Conservation (phyloP, 106 monocot species). For the Dendrobium huoshanense region DNA sequence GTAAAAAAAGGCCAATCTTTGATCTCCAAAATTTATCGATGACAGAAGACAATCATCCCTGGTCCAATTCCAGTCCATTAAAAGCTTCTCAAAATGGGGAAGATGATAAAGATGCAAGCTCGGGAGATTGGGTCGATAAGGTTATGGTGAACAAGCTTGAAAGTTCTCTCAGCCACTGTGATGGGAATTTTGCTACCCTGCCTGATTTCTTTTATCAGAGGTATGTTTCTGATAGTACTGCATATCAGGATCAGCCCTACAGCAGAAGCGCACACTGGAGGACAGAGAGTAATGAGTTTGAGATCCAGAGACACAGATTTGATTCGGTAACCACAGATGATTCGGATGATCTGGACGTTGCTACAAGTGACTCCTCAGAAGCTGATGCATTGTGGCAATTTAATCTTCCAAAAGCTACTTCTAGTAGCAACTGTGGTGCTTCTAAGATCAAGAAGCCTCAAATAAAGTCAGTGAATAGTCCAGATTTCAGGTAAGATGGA, state of each 20-base stretch:
- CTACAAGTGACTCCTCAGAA: constrained; percentile 90
- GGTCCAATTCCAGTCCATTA: constrained; percentile 35
- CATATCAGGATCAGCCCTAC: constrained; percentile 25
- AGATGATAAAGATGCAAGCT: constrained; percentile 42
- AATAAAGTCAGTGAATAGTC: constrained; percentile 34
- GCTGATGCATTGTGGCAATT: constrained; percentile 63
- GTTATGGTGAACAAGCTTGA: constrained; percentile 64
- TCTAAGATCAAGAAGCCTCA: constrained; percentile 64
- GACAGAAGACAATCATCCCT: constrained; percentile 39
- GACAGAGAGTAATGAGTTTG: constrained; percentile 37
- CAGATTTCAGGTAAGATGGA: constrained; percentile 51
- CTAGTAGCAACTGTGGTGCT: constrained; percentile 19
- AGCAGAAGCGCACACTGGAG: constrained; percentile 24
- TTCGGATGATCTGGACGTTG: constrained; percentile 69
- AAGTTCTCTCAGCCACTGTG: constrained; percentile 41
- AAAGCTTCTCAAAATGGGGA: constrained; percentile 23
- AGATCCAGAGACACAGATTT: constrained; percentile 31
- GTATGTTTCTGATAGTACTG: constrained; percentile 30
- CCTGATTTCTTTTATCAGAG: constrained; percentile 70
- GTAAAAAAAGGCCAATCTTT: constrained; percentile 61
- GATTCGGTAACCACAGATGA: constrained; percentile 42
- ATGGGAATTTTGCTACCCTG: constrained; percentile 21
- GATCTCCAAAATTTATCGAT: constrained; percentile 54
- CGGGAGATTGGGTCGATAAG: constrained; percentile 88
- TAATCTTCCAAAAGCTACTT: constrained; percentile 34